Evolutionary conservation across 805 yeast genomes (phyloP).

Genomic region (Isabelozyma rhagii): DNA sequence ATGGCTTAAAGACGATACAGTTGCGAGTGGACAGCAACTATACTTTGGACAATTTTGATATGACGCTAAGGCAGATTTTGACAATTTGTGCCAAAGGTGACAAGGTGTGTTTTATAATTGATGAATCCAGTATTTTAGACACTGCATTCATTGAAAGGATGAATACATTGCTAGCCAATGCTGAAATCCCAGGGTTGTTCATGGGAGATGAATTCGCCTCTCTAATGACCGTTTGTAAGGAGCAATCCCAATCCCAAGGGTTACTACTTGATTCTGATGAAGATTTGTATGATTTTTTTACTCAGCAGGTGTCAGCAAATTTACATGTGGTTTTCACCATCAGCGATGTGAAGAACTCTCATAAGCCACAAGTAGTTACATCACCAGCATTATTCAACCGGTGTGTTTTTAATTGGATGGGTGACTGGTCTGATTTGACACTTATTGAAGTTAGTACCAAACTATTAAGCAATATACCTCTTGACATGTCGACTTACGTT

Average conservation of each 20-base stretch:
- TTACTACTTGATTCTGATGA: slow-evolving; percentile 60
- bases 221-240: slow-evolving; percentile 53
- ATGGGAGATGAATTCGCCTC: slow-evolving; percentile 63
- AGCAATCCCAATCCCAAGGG: slow-evolving; percentile 59
- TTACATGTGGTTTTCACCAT: slow-evolving; percentile 83
- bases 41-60: slow-evolving; percentile 63
- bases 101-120: slow-evolving; percentile 67
- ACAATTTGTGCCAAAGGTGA: slow-evolving; percentile 49
- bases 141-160: slow-evolving; percentile 83
- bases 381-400: slow-evolving; percentile 90
- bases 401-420: slow-evolving; percentile 88
- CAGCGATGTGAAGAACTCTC: slow-evolving; percentile 36
- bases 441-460: slow-evolving; percentile 48
- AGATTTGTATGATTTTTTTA: slow-evolving; percentile 76
- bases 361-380: slow-evolving; percentile 50
- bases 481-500: slow-evolving; percentile 45
- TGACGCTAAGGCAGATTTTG: slow-evolving; percentile 54
- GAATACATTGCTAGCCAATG: slow-evolving; percentile 90
- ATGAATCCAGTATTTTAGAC: slow-evolving; percentile 74
- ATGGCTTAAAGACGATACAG: slow-evolving; percentile 63
- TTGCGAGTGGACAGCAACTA: slow-evolving; percentile 56
- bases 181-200: slow-evolving; percentile 88
- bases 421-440: slow-evolving; percentile 65
- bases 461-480: slow-evolving; percentile 44
- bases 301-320: slow-evolving; percentile 60